phyloP scores from a whole-genome alignment of 805 yeast genomes.

The Yarrowia sp. region DNA sequence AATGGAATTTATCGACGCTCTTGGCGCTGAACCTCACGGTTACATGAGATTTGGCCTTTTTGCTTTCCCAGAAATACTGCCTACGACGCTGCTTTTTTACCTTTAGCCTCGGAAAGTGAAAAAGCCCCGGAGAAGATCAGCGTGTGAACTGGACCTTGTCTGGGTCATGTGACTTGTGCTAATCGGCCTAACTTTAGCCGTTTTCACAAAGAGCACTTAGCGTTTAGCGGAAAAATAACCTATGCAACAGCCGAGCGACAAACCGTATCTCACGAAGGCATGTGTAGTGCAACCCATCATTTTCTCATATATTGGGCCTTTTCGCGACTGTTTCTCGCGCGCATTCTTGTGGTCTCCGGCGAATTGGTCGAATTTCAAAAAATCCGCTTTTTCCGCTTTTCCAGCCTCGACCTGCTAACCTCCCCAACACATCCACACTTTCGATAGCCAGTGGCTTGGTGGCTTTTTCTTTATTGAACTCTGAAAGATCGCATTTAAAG shows the following conservation, averaged over 20 bases:
- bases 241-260: not conserved
- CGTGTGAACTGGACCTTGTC: not conserved
- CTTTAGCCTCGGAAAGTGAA: slow-evolving; percentile 8
- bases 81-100: no score
- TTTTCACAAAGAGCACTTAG: not conserved
- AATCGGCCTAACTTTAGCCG: not conserved
- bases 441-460: slow-evolving; percentile 6
- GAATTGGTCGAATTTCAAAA: not conserved
- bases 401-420: no score
- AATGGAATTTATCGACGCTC: not conserved
- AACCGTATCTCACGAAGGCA: not conserved
- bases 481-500: not conserved
- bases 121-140: not conserved
- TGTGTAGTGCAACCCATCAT: slow-evolving; percentile 23
- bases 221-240: slow-evolving; percentile 19
- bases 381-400: no score
- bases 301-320: not conserved
- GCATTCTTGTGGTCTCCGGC: slow-evolving; percentile 1
- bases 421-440: not conserved
- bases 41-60: no score
- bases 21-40: not conserved
- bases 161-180: slow-evolving; percentile 14
- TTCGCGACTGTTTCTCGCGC: not conserved
- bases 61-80: no score
- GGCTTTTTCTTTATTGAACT: slow-evolving; percentile 1